phyloP scores from a whole-genome alignment of 345 rosid genomes.

The Punica granatum region DNA sequence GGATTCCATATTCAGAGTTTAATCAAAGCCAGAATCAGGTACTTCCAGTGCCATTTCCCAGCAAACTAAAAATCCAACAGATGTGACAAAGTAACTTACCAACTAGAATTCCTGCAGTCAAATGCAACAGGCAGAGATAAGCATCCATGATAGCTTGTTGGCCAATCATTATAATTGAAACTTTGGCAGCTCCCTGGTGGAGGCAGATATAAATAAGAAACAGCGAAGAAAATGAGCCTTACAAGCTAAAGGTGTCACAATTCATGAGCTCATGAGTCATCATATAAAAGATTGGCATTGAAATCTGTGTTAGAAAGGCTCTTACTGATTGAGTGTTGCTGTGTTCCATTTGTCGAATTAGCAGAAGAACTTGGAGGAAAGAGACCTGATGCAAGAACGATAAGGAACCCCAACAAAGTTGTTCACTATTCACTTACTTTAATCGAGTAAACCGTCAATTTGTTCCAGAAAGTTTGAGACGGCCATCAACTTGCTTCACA shows the following conservation, averaged over 20 bases:
- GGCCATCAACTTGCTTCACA: neutral
- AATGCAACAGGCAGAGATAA: constrained; percentile 91
- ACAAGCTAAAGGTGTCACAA: neutral
- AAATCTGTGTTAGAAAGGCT: neutral
- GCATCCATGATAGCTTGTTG: constrained; percentile 99
- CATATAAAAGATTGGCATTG: neutral
- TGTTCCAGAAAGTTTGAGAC: neutral
- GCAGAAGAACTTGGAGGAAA: constrained; percentile 87
- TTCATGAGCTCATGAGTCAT: constrained; percentile 4
- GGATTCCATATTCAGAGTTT: neutral
- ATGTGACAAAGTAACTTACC: constrained; percentile 36
- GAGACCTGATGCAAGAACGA: constrained; percentile 55
- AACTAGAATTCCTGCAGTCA: constrained; percentile 92
- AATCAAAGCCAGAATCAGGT: neutral
- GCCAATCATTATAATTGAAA: constrained; percentile 87
- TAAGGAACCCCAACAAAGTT: constrained; percentile 42
- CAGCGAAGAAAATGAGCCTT: neutral
- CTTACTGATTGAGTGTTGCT: constrained; percentile 95
- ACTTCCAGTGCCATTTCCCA: neutral
- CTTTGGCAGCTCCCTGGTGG: constrained; percentile 95
- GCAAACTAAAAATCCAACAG: neutral
- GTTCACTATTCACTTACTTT: neutral
- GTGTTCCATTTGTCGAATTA: constrained; percentile 97
- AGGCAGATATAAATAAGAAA: constrained; percentile 15
- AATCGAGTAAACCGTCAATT: no score